Conservation (phyloP, 805 yeast genomes). For the Priceomyces fermenticarens region DNA sequence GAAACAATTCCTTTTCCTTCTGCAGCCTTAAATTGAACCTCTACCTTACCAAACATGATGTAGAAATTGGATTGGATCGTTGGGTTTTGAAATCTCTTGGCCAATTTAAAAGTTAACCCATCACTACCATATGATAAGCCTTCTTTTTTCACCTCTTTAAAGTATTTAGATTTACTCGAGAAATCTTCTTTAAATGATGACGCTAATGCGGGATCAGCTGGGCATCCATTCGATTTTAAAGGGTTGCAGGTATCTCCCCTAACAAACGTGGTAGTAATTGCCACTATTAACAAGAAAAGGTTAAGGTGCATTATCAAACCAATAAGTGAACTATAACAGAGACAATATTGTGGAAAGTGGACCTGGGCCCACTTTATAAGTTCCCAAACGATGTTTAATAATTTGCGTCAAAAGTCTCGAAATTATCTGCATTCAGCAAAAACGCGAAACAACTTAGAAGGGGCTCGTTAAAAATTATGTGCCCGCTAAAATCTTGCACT, state of each 20-base stretch:
- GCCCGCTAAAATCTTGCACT: too few relatives aligned
- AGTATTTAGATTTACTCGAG: slow-evolving; percentile 16
- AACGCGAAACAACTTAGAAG: slow-evolving; percentile 1
- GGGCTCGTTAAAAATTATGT: too few relatives aligned
- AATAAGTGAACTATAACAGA: too few relatives aligned
- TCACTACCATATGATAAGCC: slow-evolving; percentile 39
- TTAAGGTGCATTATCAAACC: too few relatives aligned
- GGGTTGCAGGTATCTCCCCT: slow-evolving; percentile 23
- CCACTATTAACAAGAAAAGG: neutral
- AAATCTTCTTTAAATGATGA: slow-evolving; percentile 29
- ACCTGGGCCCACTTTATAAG: neutral
- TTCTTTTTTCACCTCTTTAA: slow-evolving; percentile 13
- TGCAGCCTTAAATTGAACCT: slow-evolving; percentile 69
- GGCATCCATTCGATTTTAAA: slow-evolving; percentile 19
- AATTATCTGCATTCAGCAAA: slow-evolving; percentile 2
- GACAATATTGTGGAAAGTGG: too few relatives aligned
- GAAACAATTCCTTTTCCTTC: slow-evolving; percentile 78
- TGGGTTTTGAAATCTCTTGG: slow-evolving; percentile 72
- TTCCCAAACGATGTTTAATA: neutral
- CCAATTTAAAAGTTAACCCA: slow-evolving; percentile 64
- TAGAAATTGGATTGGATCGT: slow-evolving; percentile 73
- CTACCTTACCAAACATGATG: slow-evolving; percentile 86
- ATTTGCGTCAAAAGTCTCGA: slow-evolving; percentile 3
- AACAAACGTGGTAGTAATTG: neutral
- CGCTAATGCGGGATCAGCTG: slow-evolving; percentile 27